Conservation (phyloP, 169 alveolate species). For the Prorocentrum cordatum region DNA sequence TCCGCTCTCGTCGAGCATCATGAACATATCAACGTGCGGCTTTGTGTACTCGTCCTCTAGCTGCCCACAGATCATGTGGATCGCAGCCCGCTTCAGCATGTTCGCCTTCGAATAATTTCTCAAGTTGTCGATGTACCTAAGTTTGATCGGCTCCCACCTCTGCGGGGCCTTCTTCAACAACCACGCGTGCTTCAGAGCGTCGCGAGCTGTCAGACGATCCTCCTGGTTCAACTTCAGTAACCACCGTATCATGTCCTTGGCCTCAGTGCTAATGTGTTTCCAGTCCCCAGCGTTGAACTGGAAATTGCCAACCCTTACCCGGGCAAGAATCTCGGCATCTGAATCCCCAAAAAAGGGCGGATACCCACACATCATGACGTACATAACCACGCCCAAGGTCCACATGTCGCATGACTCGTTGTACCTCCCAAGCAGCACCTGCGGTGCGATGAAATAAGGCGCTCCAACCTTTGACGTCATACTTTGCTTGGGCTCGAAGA, state of each 20-base stretch:
- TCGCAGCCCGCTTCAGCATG: too few relatives aligned
- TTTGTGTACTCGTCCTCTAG: too few relatives aligned
- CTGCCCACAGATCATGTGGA: too few relatives aligned
- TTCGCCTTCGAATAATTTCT: too few relatives aligned
- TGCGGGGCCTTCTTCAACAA: too few relatives aligned
- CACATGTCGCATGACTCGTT: constrained; percentile 91
- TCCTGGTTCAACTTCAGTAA: constrained; percentile 68
- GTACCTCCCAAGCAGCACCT: constrained; percentile 86
- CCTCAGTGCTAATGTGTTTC: constrained; percentile 73
- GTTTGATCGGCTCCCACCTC: too few relatives aligned
- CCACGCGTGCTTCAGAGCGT: too few relatives aligned
- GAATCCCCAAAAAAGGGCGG: constrained; percentile 85
- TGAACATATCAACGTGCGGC: too few relatives aligned
- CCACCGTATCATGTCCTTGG: constrained; percentile 73
- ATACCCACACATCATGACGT: constrained; percentile 80
- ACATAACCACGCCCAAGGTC: constrained; percentile 89
- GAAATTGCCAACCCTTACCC: constrained; percentile 83
- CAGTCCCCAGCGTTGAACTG: constrained; percentile 76
- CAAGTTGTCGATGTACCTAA: too few relatives aligned
- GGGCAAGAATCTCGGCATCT: constrained; percentile 76
- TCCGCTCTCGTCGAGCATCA: too few relatives aligned
- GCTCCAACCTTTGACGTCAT: constrained; percentile 84
- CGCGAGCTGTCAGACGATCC: too few relatives aligned
- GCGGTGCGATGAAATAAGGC: constrained; percentile 94
- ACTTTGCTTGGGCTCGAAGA: constrained; percentile 73